Percentiles rank a stretch among this genome's conserved stretches.
These are phyloP conservation scores for Zygosaccharomyces gambellarensis DNA, from an alignment of 805 yeast species.

Conservation along the genomic window DNA sequence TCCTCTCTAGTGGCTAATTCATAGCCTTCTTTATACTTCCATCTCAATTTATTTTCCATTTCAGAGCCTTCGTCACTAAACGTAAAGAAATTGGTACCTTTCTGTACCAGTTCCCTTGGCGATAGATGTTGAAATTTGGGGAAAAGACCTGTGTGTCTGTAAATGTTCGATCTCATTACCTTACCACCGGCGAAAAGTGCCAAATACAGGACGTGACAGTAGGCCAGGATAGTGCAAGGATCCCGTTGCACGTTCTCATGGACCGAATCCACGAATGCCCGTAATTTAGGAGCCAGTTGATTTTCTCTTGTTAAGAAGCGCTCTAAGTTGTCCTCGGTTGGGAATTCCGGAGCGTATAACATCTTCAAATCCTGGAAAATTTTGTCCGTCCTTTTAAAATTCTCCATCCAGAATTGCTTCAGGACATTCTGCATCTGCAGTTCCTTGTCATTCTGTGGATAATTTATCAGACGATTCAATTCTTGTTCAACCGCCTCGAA, in stretches of 20 bases:
- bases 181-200: slow-evolving; percentile 86
- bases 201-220: slow-evolving; percentile 78
- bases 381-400: slow-evolving; percentile 55
- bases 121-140: slow-evolving; percentile 65
- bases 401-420: slow-evolving; percentile 62
- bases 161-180: slow-evolving; percentile 60
- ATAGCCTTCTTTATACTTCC: slow-evolving; percentile 66
- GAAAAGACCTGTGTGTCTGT: slow-evolving; percentile 65
- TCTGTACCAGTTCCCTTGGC: slow-evolving; percentile 54
- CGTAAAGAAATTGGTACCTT: slow-evolving; percentile 62
- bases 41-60: slow-evolving; percentile 61
- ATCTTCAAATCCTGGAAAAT: slow-evolving; percentile 61
- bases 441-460: slow-evolving; percentile 47
- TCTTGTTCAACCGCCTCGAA: slow-evolving; percentile 58
- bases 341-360: slow-evolving; percentile 49
- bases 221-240: slow-evolving; percentile 71
- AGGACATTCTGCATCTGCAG: slow-evolving; percentile 43
- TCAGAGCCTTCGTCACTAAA: slow-evolving; percentile 55
- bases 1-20: slow-evolving; percentile 69
- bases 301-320: slow-evolving; percentile 9
- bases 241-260: slow-evolving; percentile 47
- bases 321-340: slow-evolving; percentile 8
- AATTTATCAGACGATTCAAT: slow-evolving; percentile 43
- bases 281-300: slow-evolving; percentile 50
- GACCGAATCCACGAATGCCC: slow-evolving; percentile 59